Evolutionary conservation across 805 yeast genomes (phyloP).

Genomic region (Limtongia smithiae): DNA sequence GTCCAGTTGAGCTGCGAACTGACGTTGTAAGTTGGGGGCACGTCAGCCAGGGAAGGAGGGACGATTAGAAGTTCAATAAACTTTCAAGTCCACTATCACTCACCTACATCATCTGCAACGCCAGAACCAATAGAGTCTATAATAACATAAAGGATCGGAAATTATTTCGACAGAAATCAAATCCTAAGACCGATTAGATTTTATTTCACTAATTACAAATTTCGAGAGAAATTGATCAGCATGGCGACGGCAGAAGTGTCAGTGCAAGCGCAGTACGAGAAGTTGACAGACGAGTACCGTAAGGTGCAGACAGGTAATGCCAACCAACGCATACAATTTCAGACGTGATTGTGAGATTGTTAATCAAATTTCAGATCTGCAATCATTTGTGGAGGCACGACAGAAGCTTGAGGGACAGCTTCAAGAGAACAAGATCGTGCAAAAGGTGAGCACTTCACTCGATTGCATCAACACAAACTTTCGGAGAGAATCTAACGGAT

Average conservation of each 20-base stretch:
- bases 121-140: too few species aligned
- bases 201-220: not conserved
- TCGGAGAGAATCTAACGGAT: too few species aligned
- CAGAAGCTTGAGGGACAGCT: slow-evolving; percentile 88
- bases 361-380: slow-evolving; percentile 32
- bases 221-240: too few species aligned
- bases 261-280: slow-evolving; percentile 26
- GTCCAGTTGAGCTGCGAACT: too few species aligned
- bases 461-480: not conserved
- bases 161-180: too few species aligned
- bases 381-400: slow-evolving; percentile 62
- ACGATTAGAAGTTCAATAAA: too few species aligned
- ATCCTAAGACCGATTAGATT: too few species aligned
- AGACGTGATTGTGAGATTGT: not conserved
- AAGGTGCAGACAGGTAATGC: slow-evolving; percentile 22
- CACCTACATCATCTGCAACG: too few species aligned
- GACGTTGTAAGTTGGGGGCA: too few species aligned
- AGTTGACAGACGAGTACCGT: slow-evolving; percentile 22
- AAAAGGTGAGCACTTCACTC: slow-evolving; percentile 39
- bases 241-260: slow-evolving; percentile 8
- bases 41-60: too few species aligned
- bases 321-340: not conserved
- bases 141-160: too few species aligned
- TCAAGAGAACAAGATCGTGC: slow-evolving; percentile 90
- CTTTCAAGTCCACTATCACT: too few species aligned